phyloP scores from a whole-genome alignment of 1,284 basidiomycete species.

The Cutaneotrichosporon sp. region DNA sequence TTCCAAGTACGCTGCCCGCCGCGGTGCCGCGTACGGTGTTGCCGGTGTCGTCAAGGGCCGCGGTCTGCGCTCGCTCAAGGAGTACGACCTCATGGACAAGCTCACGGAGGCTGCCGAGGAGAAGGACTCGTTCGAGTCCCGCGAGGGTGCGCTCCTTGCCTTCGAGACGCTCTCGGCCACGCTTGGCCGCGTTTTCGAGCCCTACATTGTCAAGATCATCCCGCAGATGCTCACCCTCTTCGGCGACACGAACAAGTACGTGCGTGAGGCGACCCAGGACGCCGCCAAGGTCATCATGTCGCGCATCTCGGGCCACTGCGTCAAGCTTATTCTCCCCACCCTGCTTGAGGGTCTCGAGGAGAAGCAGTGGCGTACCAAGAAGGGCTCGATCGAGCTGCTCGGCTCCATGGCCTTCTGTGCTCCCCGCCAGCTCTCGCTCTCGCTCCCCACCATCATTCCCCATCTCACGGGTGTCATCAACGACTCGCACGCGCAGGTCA shows the following conservation, averaged over 20 bases:
- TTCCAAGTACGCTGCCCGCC: slow-evolving; percentile 84
- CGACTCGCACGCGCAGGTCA: slow-evolving; percentile 97
- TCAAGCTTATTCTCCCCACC: slow-evolving; percentile 92
- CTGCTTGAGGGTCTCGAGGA: slow-evolving; percentile 91
- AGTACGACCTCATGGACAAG: slow-evolving; percentile 75
- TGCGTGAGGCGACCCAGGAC: slow-evolving; percentile 93
- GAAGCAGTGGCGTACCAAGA: slow-evolving; percentile 99
- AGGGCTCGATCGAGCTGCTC: slow-evolving; percentile 93
- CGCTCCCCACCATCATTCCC: slow-evolving; percentile 95
- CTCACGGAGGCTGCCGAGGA: slow-evolving; percentile 80
- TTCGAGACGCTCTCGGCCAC: slow-evolving; percentile 88
- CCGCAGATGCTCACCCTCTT: slow-evolving; percentile 85
- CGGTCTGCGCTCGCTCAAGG: slow-evolving; percentile 81
- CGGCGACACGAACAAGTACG: slow-evolving; percentile 86
- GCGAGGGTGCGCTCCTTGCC: slow-evolving; percentile 94
- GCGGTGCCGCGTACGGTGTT: slow-evolving; percentile 94
- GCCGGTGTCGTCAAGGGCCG: slow-evolving; percentile 90
- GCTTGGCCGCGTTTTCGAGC: slow-evolving; percentile 85
- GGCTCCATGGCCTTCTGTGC: slow-evolving; percentile 99
- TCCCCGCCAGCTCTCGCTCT: slow-evolving; percentile 90
- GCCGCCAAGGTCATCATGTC: slow-evolving; percentile 94
- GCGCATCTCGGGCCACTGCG: slow-evolving; percentile 85
- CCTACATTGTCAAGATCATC: slow-evolving; percentile 83
- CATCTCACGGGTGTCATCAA: slow-evolving; percentile 91
- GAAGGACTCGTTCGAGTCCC: slow-evolving; percentile 80